A percentile compares a stretch with the other conserved stretches of the same genome.
These are phyloP conservation scores for Phellopilus nigrolimitatus DNA, from an alignment of 1,284 basidiomycete genomes.

Conservation along the genomic window DNA sequence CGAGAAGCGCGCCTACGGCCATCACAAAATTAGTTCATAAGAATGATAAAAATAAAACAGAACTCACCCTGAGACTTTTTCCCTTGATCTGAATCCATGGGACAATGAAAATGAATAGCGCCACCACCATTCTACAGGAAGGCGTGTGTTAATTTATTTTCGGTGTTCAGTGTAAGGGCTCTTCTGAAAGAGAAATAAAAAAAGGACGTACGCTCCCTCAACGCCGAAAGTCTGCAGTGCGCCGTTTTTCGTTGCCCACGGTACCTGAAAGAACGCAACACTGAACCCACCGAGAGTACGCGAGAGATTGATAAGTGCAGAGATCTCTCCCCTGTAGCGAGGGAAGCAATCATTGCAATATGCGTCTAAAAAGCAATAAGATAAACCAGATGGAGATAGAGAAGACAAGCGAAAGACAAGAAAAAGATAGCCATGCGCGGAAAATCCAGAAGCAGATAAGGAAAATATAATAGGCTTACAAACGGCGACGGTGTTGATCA, in stretches of 20 bases:
- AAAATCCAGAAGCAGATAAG: background rate
- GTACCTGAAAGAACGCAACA: conserved; percentile 60
- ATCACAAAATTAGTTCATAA: no score
- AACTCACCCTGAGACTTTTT: conserved; percentile 37
- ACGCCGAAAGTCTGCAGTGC: conserved; percentile 54
- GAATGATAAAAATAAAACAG: background rate
- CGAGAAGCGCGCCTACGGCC: background rate
- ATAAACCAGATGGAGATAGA: no score
- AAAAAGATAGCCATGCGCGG: no score
- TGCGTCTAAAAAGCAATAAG: conserved; percentile 29
- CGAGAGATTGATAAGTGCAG: conserved; percentile 54
- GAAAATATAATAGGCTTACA: conserved; percentile 36
- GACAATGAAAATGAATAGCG: conserved; percentile 47
- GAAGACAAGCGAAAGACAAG: no score
- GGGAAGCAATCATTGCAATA: conserved; percentile 50
- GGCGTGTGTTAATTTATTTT: background rate
- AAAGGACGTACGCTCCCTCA: conserved; percentile 53
- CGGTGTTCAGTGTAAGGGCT: background rate
- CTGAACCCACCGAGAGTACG: conserved; percentile 57
- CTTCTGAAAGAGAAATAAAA: no score
- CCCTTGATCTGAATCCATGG: conserved; percentile 49
- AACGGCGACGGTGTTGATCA: conserved; percentile 63
- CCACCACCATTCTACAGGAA: conserved; percentile 40
- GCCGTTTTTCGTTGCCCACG: conserved; percentile 51
- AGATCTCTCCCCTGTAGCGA: conserved; percentile 52